These are phyloP conservation scores for Leccinum sublutescens DNA, from an alignment of 768 basidiomycete genomes.

Conservation along the genomic window DNA sequence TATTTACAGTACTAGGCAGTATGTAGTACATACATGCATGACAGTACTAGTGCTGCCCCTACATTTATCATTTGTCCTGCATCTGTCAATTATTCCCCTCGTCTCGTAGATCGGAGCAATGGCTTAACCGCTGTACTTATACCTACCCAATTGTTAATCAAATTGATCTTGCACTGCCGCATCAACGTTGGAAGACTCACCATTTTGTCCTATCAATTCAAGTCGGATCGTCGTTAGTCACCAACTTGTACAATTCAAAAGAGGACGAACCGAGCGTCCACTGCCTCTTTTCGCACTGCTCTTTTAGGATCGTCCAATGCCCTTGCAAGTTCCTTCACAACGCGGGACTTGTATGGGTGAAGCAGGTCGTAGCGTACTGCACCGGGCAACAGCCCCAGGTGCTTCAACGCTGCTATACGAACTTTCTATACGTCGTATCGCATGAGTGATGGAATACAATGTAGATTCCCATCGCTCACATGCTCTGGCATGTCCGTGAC, in stretches of 20 bases:
- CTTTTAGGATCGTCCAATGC: conserved; percentile 89
- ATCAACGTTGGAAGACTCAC: conserved; percentile 7
- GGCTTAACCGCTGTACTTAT: conserved; percentile 26
- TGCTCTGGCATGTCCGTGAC: conserved; percentile 50
- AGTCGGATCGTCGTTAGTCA: conserved; percentile 4
- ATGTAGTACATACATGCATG: too few relatives aligned
- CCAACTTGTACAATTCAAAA: not conserved
- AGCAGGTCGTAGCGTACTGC: conserved; percentile 80
- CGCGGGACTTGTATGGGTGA: conserved; percentile 71
- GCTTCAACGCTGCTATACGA: conserved; percentile 70
- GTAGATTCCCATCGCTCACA: conserved; percentile 39
- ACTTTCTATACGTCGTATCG: conserved; percentile 52
- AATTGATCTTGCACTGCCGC: not conserved
- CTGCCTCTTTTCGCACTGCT: conserved; percentile 82
- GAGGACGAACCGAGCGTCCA: conserved; percentile 61
- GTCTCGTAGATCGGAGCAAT: not conserved
- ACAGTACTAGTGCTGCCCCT: not conserved
- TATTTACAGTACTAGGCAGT: too few relatives aligned
- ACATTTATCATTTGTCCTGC: not conserved
- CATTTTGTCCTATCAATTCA: conserved; percentile 27
- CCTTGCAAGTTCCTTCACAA: conserved; percentile 72
- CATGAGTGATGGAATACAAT: not conserved
- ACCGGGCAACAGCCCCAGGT: conserved; percentile 69
- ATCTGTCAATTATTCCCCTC: not conserved
- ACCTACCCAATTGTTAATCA: conserved; percentile 20